These are phyloP conservation scores for Kodamaea fungicola DNA, from an alignment of 1,139 yeast species.

Conservation along the genomic window DNA sequence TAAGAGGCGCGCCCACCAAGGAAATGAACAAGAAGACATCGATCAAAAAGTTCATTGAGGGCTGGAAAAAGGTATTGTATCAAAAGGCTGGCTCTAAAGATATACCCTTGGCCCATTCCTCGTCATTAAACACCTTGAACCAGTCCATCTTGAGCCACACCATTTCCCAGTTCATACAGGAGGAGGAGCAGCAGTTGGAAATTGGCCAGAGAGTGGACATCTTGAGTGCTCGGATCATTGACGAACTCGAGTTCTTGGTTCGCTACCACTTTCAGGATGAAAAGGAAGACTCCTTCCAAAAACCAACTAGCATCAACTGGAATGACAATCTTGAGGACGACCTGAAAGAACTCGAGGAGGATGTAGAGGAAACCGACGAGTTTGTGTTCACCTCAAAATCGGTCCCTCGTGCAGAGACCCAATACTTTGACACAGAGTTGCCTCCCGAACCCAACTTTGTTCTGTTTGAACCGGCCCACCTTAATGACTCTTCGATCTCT, in stretches of 20 bases:
- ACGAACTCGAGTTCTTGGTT: conserved; percentile 57
- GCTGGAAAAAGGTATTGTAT: conserved; percentile 33
- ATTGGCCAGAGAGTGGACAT: conserved; percentile 59
- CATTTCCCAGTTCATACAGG: conserved; percentile 5
- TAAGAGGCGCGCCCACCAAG: conserved; percentile 10
- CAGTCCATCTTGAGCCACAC: conserved; percentile 8
- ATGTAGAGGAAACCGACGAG: conserved; percentile 6
- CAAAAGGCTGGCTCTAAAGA: conserved; percentile 10
- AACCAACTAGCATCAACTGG: conserved; percentile 45
- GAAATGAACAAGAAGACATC: conserved; percentile 28
- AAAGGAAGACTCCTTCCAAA: conserved; percentile 30
- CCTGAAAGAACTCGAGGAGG: conserved; percentile 14
- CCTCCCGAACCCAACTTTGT: conserved; percentile 14
- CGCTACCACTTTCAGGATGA: conserved; percentile 31
- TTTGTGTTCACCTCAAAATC: conserved; percentile 1
- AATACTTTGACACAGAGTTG: conserved; percentile 19
- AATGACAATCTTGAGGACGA: conserved; percentile 33
- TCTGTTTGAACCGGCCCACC: conserved; percentile 11
- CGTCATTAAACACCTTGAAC: conserved; percentile 5
- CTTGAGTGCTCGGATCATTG: conserved; percentile 74
- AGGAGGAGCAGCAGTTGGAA: conserved; percentile 13
- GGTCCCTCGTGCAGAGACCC: conserved; percentile 11
- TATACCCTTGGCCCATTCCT: background rate
- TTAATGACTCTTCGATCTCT: conserved; percentile 32
- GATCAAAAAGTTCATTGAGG: conserved; percentile 38